phyloP scores from a whole-genome alignment of 2,329 filamentous ascomycete species.

The Dissoconium aciculare region DNA sequence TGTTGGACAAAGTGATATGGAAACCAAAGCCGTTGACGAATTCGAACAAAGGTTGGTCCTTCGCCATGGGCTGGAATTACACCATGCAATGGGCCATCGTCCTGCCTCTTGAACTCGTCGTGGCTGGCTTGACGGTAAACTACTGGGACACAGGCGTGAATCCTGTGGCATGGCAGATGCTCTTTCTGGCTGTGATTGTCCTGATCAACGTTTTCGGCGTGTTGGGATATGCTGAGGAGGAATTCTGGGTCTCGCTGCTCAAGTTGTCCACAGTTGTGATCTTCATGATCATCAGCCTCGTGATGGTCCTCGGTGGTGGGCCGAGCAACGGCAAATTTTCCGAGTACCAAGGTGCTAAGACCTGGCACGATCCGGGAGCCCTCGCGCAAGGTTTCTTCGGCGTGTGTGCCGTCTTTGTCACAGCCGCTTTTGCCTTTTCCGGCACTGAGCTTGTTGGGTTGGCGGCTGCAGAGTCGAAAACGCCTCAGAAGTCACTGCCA shows the following conservation, averaged over 20 bases:
- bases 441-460: conserved; percentile 52
- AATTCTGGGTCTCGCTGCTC: conserved; percentile 17
- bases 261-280: conserved; percentile 34
- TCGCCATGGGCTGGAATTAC: conserved; percentile 21
- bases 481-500: conserved; percentile 66
- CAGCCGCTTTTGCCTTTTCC: conserved; percentile 46
- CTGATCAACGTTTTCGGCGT: conserved; percentile 18
- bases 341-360: conserved; percentile 37
- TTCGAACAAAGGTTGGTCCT: conserved; percentile 6
- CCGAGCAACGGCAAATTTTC: conserved; percentile 24
- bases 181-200: conserved; percentile 15
- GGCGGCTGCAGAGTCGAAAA: conserved; percentile 63
- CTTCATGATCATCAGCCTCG: conserved; percentile 47
- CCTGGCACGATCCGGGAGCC: conserved; percentile 23
- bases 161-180: conserved; percentile 13
- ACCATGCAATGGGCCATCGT: conserved; percentile 18
- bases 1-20: too few species aligned
- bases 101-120: conserved; percentile 16
- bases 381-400: conserved; percentile 47
- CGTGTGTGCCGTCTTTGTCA: conserved; percentile 49
- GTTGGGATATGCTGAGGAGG: conserved; percentile 18
- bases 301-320: conserved; percentile 43
- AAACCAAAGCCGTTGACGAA: too few species aligned
- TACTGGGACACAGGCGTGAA: conserved; percentile 15
- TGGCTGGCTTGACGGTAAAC: conserved; percentile 15